Evolutionary conservation across 2,329 filamentous ascomycete genomes (phyloP).

Genomic region (Dryadomyces quercus-mongolicae): DNA sequence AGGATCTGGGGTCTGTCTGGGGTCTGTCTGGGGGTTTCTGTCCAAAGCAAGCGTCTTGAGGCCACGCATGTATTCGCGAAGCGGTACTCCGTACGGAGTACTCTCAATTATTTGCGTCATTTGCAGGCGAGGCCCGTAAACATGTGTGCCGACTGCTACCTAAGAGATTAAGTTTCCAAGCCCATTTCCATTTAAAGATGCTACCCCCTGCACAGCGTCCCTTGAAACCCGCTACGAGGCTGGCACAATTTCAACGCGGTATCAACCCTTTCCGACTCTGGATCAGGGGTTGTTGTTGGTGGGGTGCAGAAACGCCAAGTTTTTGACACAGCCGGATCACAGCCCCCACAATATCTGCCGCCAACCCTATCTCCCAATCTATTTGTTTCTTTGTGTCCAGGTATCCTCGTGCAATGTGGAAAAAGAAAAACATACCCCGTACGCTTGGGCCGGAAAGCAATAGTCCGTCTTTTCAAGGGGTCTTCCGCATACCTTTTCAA

Average conservation of each 20-base stretch:
- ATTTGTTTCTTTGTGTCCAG: background rate
- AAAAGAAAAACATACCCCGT: background rate
- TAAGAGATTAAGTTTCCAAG: background rate
- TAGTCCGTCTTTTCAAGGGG: no score
- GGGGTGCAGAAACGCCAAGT: background rate
- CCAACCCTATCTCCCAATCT: background rate
- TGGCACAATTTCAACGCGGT: slow-evolving; percentile 35
- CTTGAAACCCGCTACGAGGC: slow-evolving; percentile 42
- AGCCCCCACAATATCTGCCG: background rate
- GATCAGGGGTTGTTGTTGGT: background rate
- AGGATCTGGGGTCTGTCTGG: no score
- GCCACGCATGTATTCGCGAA: background rate
- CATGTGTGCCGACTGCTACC: background rate
- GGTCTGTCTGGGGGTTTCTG: background rate
- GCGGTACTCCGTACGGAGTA: no score
- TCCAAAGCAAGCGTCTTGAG: background rate
- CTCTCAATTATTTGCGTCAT: background rate
- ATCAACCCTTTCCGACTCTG: slow-evolving; percentile 26
- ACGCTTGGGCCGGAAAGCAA: background rate
- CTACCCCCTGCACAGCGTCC: slow-evolving; percentile 12
- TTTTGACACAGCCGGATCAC: background rate
- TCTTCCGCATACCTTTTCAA: background rate
- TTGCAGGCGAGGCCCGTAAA: background rate
- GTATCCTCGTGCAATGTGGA: background rate
- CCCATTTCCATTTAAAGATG: background rate